Evolutionary conservation across 495 filamentous ascomycete species (phyloP).

Genomic region (Parmelia sp.): DNA sequence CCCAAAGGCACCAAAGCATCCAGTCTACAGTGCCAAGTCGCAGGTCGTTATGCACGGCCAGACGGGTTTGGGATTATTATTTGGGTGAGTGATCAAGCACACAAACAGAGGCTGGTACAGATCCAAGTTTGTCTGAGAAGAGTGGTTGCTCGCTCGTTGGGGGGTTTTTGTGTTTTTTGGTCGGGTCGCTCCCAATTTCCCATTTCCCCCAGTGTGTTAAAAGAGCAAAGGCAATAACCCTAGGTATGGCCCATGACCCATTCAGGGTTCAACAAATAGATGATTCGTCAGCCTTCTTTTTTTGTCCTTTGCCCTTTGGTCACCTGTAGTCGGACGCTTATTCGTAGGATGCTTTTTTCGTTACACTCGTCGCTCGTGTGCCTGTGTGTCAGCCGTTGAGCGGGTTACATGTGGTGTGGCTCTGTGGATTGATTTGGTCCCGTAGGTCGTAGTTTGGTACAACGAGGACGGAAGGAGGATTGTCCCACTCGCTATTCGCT

Average conservation of each 20-base stretch:
- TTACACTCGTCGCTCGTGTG: too few relatives aligned
- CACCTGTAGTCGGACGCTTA: constrained; percentile 13
- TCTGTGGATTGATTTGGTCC: too few relatives aligned
- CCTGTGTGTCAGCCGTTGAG: constrained; percentile 8
- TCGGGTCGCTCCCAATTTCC: constrained; percentile 23
- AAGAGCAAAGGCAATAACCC: too few relatives aligned
- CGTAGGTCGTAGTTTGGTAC: too few relatives aligned
- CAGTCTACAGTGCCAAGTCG: background rate
- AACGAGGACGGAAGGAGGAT: too few relatives aligned
- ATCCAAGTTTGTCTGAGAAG: constrained; percentile 4
- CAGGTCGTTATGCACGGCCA: constrained; percentile 8
- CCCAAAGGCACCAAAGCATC: background rate
- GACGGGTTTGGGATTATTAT: background rate
- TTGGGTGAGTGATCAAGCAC: background rate
- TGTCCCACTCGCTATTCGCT: too few relatives aligned
- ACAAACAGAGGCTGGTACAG: background rate
- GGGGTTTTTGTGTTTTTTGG: too few relatives aligned
- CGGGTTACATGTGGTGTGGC: background rate
- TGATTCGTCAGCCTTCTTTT: constrained; percentile 11
- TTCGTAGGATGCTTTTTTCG: too few relatives aligned
- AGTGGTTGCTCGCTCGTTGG: constrained; percentile 7
- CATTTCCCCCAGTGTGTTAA: too few relatives aligned
- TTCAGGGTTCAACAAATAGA: background rate
- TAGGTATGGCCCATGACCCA: too few relatives aligned
- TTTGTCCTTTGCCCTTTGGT: background rate